Conservation (phyloP, 495 filamentous ascomycete species). For the Tuber umbilicatum region DNA sequence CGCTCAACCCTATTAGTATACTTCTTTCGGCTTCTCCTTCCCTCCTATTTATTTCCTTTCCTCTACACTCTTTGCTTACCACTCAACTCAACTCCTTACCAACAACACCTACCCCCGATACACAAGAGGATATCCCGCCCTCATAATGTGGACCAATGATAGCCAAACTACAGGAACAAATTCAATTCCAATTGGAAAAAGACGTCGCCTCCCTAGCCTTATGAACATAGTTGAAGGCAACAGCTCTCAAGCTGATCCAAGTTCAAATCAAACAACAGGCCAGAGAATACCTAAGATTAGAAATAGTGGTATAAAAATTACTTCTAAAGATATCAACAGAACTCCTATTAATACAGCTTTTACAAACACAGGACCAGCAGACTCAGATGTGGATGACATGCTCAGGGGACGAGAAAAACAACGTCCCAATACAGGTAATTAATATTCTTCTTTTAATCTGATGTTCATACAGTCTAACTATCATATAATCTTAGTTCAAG, state of each 20-base stretch:
- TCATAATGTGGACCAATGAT: neutral
- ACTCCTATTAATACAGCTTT: neutral
- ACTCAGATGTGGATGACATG: neutral
- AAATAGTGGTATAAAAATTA: neutral
- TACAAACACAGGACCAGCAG: neutral
- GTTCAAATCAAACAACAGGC: neutral
- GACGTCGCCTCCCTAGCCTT: neutral
- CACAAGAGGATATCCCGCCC: neutral
- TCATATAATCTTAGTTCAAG: neutral
- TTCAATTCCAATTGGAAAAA: neutral
- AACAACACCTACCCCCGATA: neutral
- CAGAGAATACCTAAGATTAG: neutral
- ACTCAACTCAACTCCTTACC: neutral
- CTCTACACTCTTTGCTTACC: neutral
- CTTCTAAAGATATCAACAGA: neutral
- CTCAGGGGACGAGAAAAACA: neutral
- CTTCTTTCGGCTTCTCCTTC: neutral
- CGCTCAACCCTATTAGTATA: neutral
- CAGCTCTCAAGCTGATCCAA: neutral
- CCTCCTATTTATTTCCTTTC: neutral
- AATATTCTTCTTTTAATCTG: neutral
- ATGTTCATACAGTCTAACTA: neutral
- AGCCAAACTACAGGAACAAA: neutral
- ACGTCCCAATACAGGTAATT: neutral
- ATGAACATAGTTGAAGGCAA: neutral